These are phyloP conservation scores for Torrubiellomyces zombiae DNA, from an alignment of 2,329 filamentous ascomycete genomes.

Conservation along the genomic window DNA sequence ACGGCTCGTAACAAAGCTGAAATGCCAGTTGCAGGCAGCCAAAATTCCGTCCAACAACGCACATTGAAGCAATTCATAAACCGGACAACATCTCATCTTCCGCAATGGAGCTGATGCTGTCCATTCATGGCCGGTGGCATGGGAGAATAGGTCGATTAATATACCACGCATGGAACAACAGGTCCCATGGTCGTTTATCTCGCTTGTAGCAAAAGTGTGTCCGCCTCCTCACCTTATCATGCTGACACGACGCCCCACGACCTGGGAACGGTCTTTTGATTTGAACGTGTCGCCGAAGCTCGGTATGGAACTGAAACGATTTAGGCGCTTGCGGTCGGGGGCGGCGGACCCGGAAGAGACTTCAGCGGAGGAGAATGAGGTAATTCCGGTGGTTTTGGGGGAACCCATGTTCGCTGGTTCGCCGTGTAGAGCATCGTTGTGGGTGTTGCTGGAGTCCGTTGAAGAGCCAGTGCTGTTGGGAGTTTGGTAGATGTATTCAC, in stretches of 20 bases:
- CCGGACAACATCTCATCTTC: too few species aligned
- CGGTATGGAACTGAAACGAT: slow-evolving; percentile 39
- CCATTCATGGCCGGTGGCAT: too few species aligned
- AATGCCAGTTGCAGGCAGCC: too few species aligned
- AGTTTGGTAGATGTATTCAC: slow-evolving; percentile 76
- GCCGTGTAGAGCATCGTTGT: slow-evolving; percentile 20
- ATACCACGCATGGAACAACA: too few species aligned
- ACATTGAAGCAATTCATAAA: too few species aligned
- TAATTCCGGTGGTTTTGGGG: slow-evolving; percentile 7
- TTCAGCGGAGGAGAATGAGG: slow-evolving; percentile 9
- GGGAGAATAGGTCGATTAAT: too few species aligned
- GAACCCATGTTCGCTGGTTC: slow-evolving; percentile 12
- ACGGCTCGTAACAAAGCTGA: too few species aligned
- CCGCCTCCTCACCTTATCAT: slow-evolving; percentile 16
- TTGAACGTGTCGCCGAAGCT: slow-evolving; percentile 27
- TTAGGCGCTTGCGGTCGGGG: slow-evolving; percentile 30
- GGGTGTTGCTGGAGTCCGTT: slow-evolving; percentile 22
- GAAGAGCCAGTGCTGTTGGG: slow-evolving; percentile 42
- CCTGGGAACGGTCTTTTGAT: slow-evolving; percentile 15
- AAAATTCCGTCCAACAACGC: too few species aligned
- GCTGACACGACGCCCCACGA: slow-evolving; percentile 25
- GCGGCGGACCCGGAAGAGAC: slow-evolving; percentile 10
- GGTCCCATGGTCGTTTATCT: too few species aligned
- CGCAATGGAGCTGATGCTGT: too few species aligned
- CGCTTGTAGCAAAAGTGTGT: too few species aligned